Base-by-base conservation (phyloP, 2,329 filamentous ascomycete species). In the Phyllachora maydis region DNA sequence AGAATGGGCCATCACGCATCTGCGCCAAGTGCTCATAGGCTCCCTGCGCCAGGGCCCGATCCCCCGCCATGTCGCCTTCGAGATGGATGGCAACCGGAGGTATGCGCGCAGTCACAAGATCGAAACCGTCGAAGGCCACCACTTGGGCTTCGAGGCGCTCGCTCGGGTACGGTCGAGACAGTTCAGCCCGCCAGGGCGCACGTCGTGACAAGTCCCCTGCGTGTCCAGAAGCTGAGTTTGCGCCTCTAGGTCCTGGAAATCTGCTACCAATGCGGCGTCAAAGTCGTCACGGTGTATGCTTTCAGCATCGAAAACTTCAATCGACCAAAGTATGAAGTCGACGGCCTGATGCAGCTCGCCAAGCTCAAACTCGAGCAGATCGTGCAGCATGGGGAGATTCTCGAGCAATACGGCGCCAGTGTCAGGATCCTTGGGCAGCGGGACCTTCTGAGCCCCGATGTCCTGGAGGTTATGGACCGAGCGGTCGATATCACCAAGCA, bases 221-320 rank as follows among this genome's bases (percentile, higher is more conserved):
- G 65, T 49, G 19, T 18, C 8, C 10, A 2, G n/a, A 16, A 26
- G 15, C 26, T 26, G 27, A 18, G 17, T 15, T 19, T n/a, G 11
- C 22, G 18, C 15, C 5, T n/a, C n/a, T n/a, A n/a, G n/a, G n/a
- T 95, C 25, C 70, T 98, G 29, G 88, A 98, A 49, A 78, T 98
- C 26, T 95, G 88, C 60, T 98, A 95, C 59, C 93, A 92, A 45
- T 82, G 77, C 28, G 88, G 88, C 26, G 85, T 98, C 32, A 85
- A 88, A 46, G 81, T 91, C 6, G 85, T 98, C 18, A 95, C 88
- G 4, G 82, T 98, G 32, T 98, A 95, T 46, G 88, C 88, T 10
- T 98, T 98, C 52, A 92, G 81, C 42, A 93, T 98, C 40, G 88
- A 98, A 50, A 98, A 98, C 54, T 98, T 92, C 56, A 92, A 95